phyloP scores from a whole-genome alignment of 495 filamentous ascomycete genomes.

The Aspergillus diversus region DNA sequence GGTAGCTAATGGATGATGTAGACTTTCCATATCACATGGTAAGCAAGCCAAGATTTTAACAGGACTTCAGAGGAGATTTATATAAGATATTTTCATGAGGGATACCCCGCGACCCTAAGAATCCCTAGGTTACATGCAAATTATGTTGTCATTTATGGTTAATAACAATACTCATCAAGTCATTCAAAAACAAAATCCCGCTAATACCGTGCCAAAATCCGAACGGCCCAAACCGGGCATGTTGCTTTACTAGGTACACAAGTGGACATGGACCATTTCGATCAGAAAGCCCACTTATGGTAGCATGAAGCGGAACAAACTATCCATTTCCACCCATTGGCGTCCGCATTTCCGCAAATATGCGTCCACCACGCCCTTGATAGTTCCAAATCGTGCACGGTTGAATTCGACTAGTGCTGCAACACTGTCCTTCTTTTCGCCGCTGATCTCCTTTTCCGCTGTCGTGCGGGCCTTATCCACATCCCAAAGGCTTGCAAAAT shows the following conservation, averaged over 20 bases:
- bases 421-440: constrained; percentile 62
- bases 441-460: constrained; percentile 43
- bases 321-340: constrained; percentile 96
- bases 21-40: too few relatives aligned
- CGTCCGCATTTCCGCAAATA: constrained; percentile 93
- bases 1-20: too few relatives aligned
- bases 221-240: not conserved
- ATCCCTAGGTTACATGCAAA: not conserved
- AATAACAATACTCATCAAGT: constrained; percentile 1
- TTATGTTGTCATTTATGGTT: not conserved
- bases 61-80: too few relatives aligned
- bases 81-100: too few relatives aligned
- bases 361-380: constrained; percentile 76
- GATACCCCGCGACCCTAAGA: too few relatives aligned
- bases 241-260: constrained; percentile 16
- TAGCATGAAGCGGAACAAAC: constrained; percentile 75
- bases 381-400: constrained; percentile 70
- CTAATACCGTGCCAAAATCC: constrained; percentile 4
- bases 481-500: constrained; percentile 84
- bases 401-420: constrained; percentile 79
- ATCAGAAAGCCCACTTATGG: constrained; percentile 23
- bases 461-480: constrained; percentile 75
- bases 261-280: constrained; percentile 4
- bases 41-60: too few relatives aligned
- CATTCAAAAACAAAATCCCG: not conserved